Evolutionary conservation across 1,284 basidiomycete species (phyloP).

Genomic region (Hymenochaete sp.): DNA sequence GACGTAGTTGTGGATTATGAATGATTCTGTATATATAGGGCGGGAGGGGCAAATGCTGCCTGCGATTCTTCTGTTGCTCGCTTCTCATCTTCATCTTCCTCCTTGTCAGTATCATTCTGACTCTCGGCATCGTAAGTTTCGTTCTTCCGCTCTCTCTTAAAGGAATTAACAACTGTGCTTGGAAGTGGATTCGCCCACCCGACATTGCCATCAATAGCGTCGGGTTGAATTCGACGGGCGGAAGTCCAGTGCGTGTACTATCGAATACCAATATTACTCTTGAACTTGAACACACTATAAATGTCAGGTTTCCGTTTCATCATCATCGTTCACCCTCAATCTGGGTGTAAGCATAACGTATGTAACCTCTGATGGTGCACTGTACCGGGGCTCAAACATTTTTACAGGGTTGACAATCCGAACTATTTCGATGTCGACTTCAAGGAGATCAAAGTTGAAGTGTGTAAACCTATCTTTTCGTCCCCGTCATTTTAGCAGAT

Average conservation of each 20-base stretch:
- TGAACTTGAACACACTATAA: background rate
- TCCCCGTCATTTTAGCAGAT: background rate
- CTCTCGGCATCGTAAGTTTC: constrained; percentile 58
- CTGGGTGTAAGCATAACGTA: constrained; percentile 64
- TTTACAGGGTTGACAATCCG: constrained; percentile 67
- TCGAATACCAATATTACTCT: constrained; percentile 21
- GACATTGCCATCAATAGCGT: constrained; percentile 57
- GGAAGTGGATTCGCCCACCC: constrained; percentile 75
- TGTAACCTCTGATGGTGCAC: constrained; percentile 23
- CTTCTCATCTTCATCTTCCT: constrained; percentile 56
- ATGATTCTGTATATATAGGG: constrained; percentile 34
- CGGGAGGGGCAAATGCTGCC: constrained; percentile 44
- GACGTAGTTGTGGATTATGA: constrained; percentile 11
- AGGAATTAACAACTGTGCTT: background rate
- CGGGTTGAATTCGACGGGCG: constrained; percentile 29
- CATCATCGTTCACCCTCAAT: constrained; percentile 49
- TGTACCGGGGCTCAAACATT: background rate
- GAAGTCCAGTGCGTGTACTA: constrained; percentile 38
- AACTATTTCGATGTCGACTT: constrained; percentile 78
- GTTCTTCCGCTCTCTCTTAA: background rate
- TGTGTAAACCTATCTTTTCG: constrained; percentile 23
- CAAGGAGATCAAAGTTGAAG: constrained; percentile 58
- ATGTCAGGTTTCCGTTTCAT: constrained; percentile 24
- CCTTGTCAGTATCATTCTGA: constrained; percentile 59
- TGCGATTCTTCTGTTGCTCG: constrained; percentile 64